Evolutionary conservation across 2,329 filamentous ascomycete species (phyloP).

Genomic region (Aureobasidium leucospermi): DNA sequence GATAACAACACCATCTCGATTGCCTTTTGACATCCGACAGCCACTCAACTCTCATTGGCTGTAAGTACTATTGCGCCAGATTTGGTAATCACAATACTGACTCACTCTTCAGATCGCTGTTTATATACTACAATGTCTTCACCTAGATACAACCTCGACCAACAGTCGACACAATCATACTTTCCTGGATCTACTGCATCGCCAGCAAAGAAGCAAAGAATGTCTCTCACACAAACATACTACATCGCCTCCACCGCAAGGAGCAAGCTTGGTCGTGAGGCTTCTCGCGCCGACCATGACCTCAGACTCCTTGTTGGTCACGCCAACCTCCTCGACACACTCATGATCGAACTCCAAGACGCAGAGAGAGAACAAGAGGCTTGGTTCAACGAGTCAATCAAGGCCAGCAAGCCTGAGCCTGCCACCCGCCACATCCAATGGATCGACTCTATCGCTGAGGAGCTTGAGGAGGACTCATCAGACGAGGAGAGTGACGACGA

Average conservation of each 20-base stretch:
- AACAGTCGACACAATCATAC: slow-evolving; percentile 29
- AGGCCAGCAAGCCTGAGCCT: slow-evolving; percentile 52
- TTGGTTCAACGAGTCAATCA: slow-evolving; percentile 96
- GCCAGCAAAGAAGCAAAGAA: slow-evolving; percentile 63
- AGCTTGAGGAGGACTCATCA: slow-evolving; percentile 62
- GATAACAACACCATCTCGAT: background rate
- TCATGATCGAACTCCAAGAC: slow-evolving; percentile 87
- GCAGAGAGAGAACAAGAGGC: slow-evolving; percentile 92
- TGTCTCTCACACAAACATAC: slow-evolving; percentile 98
- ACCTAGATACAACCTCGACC: slow-evolving; percentile 31
- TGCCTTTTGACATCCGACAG: background rate
- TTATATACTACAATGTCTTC: slow-evolving; percentile 36
- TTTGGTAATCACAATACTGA: slow-evolving; percentile 15
- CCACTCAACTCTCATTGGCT: slow-evolving; percentile 10
- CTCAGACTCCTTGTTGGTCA: slow-evolving; percentile 92
- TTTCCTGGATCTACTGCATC: slow-evolving; percentile 38
- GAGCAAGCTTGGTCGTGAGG: slow-evolving; percentile 90
- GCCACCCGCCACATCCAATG: slow-evolving; percentile 73
- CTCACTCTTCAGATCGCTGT: slow-evolving; percentile 9
- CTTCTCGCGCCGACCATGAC: slow-evolving; percentile 85
- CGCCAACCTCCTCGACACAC: slow-evolving; percentile 91
- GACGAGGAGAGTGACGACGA: slow-evolving; percentile 43
- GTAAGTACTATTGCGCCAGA: slow-evolving; percentile 9
- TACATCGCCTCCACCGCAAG: slow-evolving; percentile 95
- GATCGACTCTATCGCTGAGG: slow-evolving; percentile 71